Evolutionary conservation across 768 basidiomycete genomes (phyloP), one percentile per base, ranked within the genome.

Genomic region (Podaxis sp.): DNA sequence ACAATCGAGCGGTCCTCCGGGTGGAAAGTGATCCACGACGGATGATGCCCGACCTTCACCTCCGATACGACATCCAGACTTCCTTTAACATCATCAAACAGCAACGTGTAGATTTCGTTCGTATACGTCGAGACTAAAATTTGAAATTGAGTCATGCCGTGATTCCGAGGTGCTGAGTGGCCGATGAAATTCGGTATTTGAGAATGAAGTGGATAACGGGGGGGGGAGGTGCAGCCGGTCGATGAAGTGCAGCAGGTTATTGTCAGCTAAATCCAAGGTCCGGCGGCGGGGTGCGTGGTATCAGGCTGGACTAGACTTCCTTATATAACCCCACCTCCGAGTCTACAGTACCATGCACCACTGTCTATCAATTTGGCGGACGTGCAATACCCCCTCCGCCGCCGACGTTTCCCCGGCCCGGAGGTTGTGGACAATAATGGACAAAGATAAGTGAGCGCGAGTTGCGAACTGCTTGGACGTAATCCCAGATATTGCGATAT

Each of bases 1-100:
- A 91, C 76, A 28, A 93, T 67, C 2, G 84, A 82, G 49, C 74
- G 77, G 64, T 88, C 82, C 0, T 70, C 72, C 0, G 87, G 86
- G 68, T 89, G 83, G 6, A 77, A 74, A 11, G 87, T 82, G 64
- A 95, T 80, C 93, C 93, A 95, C 4, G 91, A 91, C 0, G 92
- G 89, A 67, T 85, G 84, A 66, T 80, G 73, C 28, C 89, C 88
- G 38, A 86, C 83, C 8, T 72, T 69, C 56, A 84, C 68, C 15
- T 78, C 65, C 3, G 84, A 81, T 12, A 75, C 67, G 36, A 83
- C 70, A 11, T 75, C 75, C 60, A 93, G 74, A 24, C 78, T 79
- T 6, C 75, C 69, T 0, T 74, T 70, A 0, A 74, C 69, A 8
- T 85, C 77, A 68, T 91, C 84, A 68, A 95, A 93, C 20, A 73